A percentile compares a stretch with the other conserved stretches of the same genome.
These are phyloP conservation scores for Clarireedia hainanense DNA, from an alignment of 2,329 filamentous ascomycete genomes.

Conservation along the genomic window DNA sequence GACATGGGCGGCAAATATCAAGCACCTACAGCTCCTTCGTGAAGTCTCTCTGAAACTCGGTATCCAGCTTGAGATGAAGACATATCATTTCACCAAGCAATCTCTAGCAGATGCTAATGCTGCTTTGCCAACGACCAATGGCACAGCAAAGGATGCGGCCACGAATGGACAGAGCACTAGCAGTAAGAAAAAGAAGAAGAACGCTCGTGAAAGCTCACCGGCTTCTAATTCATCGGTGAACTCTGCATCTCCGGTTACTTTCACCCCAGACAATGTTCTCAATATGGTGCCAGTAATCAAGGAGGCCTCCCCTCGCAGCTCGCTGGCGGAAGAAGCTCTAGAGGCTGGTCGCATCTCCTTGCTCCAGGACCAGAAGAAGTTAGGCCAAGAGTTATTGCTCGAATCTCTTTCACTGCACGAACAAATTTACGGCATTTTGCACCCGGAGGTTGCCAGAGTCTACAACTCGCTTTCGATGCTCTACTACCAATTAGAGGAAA, in stretches of 20 bases:
- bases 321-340: constrained; percentile 88
- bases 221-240: constrained; percentile 34
- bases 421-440: constrained; percentile 96
- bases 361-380: constrained; percentile 86
- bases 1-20: constrained; percentile 59
- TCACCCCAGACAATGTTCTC: constrained; percentile 76
- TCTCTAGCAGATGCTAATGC: constrained; percentile 31
- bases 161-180: constrained; percentile 24
- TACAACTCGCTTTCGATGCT: constrained; percentile 94
- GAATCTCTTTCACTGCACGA: constrained; percentile 94
- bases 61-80: constrained; percentile 74
- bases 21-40: constrained; percentile 76
- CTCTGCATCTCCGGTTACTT: constrained; percentile 48
- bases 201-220: constrained; percentile 46
- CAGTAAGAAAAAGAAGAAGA: constrained; percentile 48
- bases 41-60: constrained; percentile 86
- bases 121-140: constrained; percentile 28
- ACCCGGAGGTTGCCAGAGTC: constrained; percentile 89
- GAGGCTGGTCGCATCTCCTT: constrained; percentile 96
- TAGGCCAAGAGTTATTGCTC: constrained; percentile 91
- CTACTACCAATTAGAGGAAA: constrained; percentile 97
- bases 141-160: constrained; percentile 36
- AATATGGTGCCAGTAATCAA: constrained; percentile 94
- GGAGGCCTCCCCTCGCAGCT: constrained; percentile 84
- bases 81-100: constrained; percentile 56